A percentile compares a stretch with the other conserved stretches of the same genome.
Evolutionary conservation across 768 basidiomycete species (phyloP).

Genomic region (Russula earlei): DNA sequence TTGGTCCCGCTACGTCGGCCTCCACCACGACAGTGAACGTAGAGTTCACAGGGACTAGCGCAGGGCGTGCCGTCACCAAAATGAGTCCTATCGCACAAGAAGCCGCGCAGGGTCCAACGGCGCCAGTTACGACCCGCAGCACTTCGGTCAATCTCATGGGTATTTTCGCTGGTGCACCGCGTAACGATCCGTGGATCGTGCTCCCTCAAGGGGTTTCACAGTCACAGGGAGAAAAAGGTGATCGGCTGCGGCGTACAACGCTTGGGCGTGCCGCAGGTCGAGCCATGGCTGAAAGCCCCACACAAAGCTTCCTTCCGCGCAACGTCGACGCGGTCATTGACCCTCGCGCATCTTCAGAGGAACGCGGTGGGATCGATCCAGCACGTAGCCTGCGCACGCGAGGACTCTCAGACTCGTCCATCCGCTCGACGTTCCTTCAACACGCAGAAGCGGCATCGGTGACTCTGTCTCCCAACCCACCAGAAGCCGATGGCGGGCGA

Average conservation of each 20-base stretch:
- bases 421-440: slow-evolving; percentile 72
- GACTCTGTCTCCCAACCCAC: neutral
- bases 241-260: slow-evolving; percentile 11
- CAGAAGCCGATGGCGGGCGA: slow-evolving; percentile 20
- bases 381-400: slow-evolving; percentile 62
- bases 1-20: slow-evolving; percentile 75
- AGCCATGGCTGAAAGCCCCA: neutral
- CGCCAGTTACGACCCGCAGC: slow-evolving; percentile 18
- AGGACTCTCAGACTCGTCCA: slow-evolving; percentile 87
- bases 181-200: slow-evolving; percentile 66
- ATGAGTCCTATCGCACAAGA: slow-evolving; percentile 23
- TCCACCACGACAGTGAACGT: slow-evolving; percentile 92
- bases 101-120: slow-evolving; percentile 21
- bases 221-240: neutral
- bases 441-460: slow-evolving; percentile 31
- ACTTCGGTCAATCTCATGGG: slow-evolving; percentile 48
- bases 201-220: slow-evolving; percentile 31
- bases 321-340: slow-evolving; percentile 21
- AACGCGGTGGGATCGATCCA: slow-evolving; percentile 34
- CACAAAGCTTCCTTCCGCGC: neutral
- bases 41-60: slow-evolving; percentile 75
- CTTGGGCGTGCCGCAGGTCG: slow-evolving; percentile 9
- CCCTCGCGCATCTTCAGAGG: slow-evolving; percentile 30
- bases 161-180: slow-evolving; percentile 88
- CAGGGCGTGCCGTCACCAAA: slow-evolving; percentile 45